Evolutionary conservation across 805 yeast species (phyloP).

Genomic region (Maudiozyma barnettii): DNA sequence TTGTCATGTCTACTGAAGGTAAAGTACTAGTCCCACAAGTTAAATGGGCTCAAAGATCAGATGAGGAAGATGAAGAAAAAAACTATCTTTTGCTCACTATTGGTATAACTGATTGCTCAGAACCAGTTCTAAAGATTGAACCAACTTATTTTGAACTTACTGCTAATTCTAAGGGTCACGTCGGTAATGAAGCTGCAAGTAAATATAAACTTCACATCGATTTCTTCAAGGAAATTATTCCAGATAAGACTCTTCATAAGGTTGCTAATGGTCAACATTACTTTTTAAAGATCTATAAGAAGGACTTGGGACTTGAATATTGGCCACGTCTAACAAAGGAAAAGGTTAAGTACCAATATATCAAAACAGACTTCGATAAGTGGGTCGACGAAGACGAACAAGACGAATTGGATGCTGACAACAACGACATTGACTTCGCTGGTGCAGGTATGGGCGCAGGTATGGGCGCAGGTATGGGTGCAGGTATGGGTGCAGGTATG

Average conservation of each 20-base stretch:
- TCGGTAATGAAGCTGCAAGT: constrained; percentile 33
- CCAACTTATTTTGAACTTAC: constrained; percentile 42
- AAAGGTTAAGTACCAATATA: constrained; percentile 65
- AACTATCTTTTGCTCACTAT: constrained; percentile 71
- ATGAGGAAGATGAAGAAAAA: constrained; percentile 57
- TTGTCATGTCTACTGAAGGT: constrained; percentile 2
- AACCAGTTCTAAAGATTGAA: constrained; percentile 54
- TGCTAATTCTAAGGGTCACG: constrained; percentile 34
- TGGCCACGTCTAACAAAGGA: constrained; percentile 96
- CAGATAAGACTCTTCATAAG: constrained; percentile 48
- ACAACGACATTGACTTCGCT: constrained; percentile 32
- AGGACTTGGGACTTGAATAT: constrained; percentile 58
- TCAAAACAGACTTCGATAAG: constrained; percentile 91
- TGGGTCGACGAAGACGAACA: constrained; percentile 99
- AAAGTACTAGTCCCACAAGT: constrained; percentile 40
- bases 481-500: constrained; percentile 27
- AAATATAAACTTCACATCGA: constrained; percentile 60
- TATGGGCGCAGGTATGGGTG: constrained; percentile 34
- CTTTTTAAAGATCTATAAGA: constrained; percentile 60
- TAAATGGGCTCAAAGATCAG: constrained; percentile 95
- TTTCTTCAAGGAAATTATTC: constrained; percentile 66
- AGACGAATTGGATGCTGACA: constrained; percentile 41
- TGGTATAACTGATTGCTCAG: constrained; percentile 57
- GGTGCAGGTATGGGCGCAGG: constrained; percentile 32
- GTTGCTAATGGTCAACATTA: constrained; percentile 44